Base-by-base conservation (phyloP, 768 basidiomycete genomes). In the Lactarius hatsudake region DNA sequence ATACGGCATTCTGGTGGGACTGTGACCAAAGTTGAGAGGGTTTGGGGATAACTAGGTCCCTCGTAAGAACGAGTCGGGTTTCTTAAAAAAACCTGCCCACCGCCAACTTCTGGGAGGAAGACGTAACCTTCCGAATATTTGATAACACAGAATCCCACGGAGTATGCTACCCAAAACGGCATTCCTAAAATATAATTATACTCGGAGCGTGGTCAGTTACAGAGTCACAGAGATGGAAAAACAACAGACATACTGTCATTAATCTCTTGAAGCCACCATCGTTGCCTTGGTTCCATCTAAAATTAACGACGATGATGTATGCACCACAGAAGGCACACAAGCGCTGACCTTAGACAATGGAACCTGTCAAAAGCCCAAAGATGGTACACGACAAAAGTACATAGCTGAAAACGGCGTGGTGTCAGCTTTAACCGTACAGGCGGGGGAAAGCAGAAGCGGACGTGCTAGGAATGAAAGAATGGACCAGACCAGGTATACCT, bases 281-380 rank as follows among this genome's bases (percentile, higher is more conserved):
- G 3, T 83, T 81, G 1, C 87, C 88, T 32, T 81, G 82, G 72
- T 88, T 83, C 88, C 88, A 91, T 75, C 90, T 90, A 65, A 23
- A 28, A 43, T 26, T 28, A 43, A 57, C 62, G 42, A 55, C n/a
- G 30, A 36, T 48, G 40, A 42, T 36, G 10, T 20, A 54, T 28
- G 51, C 30, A 18, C 10, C 12, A 23, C 32, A 53, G 13, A 53
- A 12, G 28, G n/a, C 45, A 12, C 15, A 51, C 1, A 6, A 9
- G 56, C 9, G 73, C 83, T 68, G 64, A 89, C 89, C 73, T 86
- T 61, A 92, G 74, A 74, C 90, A 92, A 72, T 81, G 83, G 79
- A 93, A 92, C 66, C 83, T 81, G 74, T 93, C 91, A 73, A 88
- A 93, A 3, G 87, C 86, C 87, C 88, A 92, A 63, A 91, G 76